Evolutionary conservation across 2,329 filamentous ascomycete species (phyloP), one percentile per base, ranked within the genome.

Genomic region (Aspergillus sp.): DNA sequence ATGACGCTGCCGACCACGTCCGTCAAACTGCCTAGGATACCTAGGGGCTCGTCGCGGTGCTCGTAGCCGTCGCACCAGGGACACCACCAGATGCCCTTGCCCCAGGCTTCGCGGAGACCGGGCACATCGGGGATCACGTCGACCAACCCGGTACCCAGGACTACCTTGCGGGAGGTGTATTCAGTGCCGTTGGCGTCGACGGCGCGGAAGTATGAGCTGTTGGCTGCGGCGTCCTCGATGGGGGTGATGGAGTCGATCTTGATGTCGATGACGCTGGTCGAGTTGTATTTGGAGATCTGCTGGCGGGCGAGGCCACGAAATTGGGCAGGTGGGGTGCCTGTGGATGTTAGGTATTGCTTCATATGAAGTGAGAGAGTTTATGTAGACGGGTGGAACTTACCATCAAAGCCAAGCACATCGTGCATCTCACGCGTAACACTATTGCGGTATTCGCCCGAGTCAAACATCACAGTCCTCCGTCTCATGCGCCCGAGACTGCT

Each of bases 21-120:
- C 1, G 75, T 66, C 0, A 87, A 70, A 1, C 75, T 63, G 1
- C 77, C 81, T 0, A 88, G 69, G 36, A 88, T 76, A 1, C 85
- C 85, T 1, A 88, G 77, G 0, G 79, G 60, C 62, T 87, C 84
- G 67, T 87, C 84, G 0, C 81, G 82, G 69, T 88, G 84, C 72
- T 88, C 86, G 63, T 83, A 78, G 11, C 86, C 86, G 67, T 88
- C 86, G 63, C 86, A 88, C 86, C 86, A 88, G 0, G 85, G 84
- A 57, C 86, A 88, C 84, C 85, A 88, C 73, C 76, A 88, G 54
- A 88, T 81, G 5, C 86, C 86, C 60, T 83, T 78, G 52, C 84
- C 85, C 80, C 83, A 88, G 66, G 80, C 82, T 57, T 86, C 82
- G 7, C 64, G 32, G 0, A 88, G 57, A 0, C 86, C 86, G 0